These are phyloP conservation scores for Aeschynomene evenia DNA, from an alignment of 306 rosid genomes.

Conservation along the genomic window DNA sequence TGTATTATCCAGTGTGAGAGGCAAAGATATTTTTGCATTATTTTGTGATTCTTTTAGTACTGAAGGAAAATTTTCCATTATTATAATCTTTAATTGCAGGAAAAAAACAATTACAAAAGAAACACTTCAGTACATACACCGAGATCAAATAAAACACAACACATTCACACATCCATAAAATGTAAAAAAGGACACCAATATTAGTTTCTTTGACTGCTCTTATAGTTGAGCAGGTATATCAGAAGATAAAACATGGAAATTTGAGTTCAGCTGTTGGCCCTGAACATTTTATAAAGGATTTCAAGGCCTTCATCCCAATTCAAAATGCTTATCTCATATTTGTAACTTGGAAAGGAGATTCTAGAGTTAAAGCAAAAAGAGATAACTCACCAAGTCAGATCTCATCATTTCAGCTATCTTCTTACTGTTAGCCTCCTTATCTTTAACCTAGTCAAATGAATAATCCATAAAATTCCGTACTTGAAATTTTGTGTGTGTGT, in stretches of 20 bases:
- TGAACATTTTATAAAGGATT: conserved; percentile 34
- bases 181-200: not conserved
- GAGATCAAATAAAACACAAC: not conserved
- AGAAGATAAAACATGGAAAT: conserved; percentile 32
- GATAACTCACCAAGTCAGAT: conserved; percentile 51
- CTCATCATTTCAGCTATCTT: conserved; percentile 37
- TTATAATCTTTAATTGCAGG: conserved; percentile 1
- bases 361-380: conserved; percentile 15
- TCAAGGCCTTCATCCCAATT: conserved; percentile 15
- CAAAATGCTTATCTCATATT: conserved; percentile 14
- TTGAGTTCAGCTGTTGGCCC: conserved; percentile 32
- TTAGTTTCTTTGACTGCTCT: conserved; percentile 31
- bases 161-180: conserved; percentile 7
- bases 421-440: conserved; percentile 42
- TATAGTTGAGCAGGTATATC: conserved; percentile 25
- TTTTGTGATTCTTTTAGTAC: not conserved
- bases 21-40: conserved; percentile 3
- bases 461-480: conserved; percentile 10
- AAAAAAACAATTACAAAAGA: not conserved
- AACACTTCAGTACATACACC: not conserved
- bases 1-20: not conserved
- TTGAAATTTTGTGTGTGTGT: not conserved
- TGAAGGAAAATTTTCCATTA: not conserved
- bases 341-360: not conserved
- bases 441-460: conserved; percentile 52